These are phyloP conservation scores for Arthrobotrys pseudoclavata DNA, from an alignment of 2,329 filamentous ascomycete species.

Conservation along the genomic window DNA sequence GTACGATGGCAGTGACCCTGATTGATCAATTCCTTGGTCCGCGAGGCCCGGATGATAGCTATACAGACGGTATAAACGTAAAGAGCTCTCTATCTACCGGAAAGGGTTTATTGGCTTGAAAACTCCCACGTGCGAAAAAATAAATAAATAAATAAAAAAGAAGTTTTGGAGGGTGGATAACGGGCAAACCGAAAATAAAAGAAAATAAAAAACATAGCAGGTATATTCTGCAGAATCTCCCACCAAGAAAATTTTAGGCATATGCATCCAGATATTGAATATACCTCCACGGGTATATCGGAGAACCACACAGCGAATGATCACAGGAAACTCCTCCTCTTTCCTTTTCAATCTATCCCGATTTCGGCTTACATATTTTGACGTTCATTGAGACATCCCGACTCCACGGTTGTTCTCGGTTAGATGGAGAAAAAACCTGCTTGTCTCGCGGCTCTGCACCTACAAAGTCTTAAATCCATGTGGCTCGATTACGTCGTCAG, in stretches of 20 bases:
- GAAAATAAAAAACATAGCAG: constrained; percentile 4
- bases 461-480: constrained; percentile 33
- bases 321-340: constrained; percentile 6
- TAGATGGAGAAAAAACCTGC: constrained; percentile 54
- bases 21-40: constrained; percentile 15
- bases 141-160: constrained; percentile 31
- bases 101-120: constrained; percentile 32
- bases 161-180: constrained; percentile 13
- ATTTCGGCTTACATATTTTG: constrained; percentile 52
- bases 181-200: constrained; percentile 30
- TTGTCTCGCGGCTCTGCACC: constrained; percentile 55
- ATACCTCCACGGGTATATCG: constrained; percentile 41
- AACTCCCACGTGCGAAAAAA: constrained; percentile 50
- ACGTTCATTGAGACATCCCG: constrained; percentile 47
- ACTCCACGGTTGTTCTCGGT: constrained; percentile 59
- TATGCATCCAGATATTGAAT: too few species aligned
- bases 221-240: constrained; percentile 1
- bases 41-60: constrained; percentile 28
- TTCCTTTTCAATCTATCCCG: constrained; percentile 28
- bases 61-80: constrained; percentile 31
- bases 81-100: constrained; percentile 53
- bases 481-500: constrained; percentile 53
- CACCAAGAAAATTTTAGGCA: constrained; percentile 34
- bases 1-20: constrained; percentile 40
- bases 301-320: constrained; percentile 16